Base-by-base conservation (phyloP, 352 stramenopile genomes). In the Phytopythium delawarense region DNA sequence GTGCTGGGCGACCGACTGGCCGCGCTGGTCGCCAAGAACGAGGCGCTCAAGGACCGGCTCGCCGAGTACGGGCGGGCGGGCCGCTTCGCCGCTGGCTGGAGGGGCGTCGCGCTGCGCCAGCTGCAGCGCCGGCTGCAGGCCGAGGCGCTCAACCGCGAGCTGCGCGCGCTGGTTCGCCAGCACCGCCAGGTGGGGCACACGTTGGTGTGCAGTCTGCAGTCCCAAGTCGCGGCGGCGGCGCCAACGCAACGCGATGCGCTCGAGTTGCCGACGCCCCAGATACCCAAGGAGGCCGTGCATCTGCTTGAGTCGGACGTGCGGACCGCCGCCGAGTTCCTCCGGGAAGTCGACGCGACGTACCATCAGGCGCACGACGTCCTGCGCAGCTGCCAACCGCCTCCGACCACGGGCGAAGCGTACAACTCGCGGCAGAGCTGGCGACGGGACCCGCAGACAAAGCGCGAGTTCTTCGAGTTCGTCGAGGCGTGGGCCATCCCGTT, bases 71-170 rank as follows among this genome's bases (percentile, higher is more conserved):
- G 15, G 18, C 35, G 2, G 7, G 59, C 18, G 23, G 56, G 13
- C n/a, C 46, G 37, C 42, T 54, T 46, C 20, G 11, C 21, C 6
- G 44, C 56, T 21, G 30, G 60, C 21, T 70, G 59, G 67, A 54
- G 60, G 42, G 37, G 28, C 2, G 49, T 70, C 11, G 55, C 67
- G 18, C 62, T 37, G 8, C 52, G 63, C 5, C 67, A 74, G 32
- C 45, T 60, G 56, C 49, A 70, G n/a, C 49, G 57, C 11, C 25
- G 51, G 25, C 12, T 62, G 0, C 56, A 57, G 11, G 67, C 59
- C 8, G 59, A 70, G 21, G 49, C 53, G 20, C 55, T 63, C 16
- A 62, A 63, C n/a, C 37, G 21, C 30, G 52, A 30, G 30, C 34
- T 58, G 52, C 52, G 52, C 52, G 25, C 4, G 25, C 25, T 55